Conservation (phyloP, 441 rosid species). For the Oxalis stricta region DNA sequence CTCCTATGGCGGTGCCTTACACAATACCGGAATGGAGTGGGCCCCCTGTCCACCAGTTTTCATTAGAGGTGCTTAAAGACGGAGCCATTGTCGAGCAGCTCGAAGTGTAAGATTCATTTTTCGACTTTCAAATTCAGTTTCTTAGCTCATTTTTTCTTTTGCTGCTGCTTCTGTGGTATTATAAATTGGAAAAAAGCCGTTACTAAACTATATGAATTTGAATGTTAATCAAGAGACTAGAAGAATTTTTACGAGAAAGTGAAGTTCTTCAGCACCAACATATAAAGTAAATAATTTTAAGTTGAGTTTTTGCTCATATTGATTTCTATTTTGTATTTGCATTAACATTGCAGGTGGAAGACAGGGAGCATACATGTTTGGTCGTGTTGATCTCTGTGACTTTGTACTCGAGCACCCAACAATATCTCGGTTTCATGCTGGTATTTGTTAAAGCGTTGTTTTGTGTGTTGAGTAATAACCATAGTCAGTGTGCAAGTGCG, state of each 20-base stretch:
- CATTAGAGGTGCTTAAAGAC: conserved; percentile 73
- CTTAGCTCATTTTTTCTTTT: neutral
- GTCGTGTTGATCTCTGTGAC: conserved; percentile 79
- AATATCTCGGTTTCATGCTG: conserved; percentile 91
- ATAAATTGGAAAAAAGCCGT: neutral
- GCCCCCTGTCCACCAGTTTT: conserved; percentile 49
- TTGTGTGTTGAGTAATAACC: neutral
- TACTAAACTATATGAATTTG: too few relatives aligned
- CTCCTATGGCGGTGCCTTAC: conserved; percentile 80
- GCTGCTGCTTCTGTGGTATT: neutral
- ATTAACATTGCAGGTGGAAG: conserved; percentile 29
- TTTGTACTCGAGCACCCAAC: conserved; percentile 87
- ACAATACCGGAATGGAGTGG: conserved; percentile 88
- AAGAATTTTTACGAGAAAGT: too few relatives aligned
- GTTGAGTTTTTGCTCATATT: neutral
- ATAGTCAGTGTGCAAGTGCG: too few relatives aligned
- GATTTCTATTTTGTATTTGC: neutral
- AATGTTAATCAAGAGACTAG: too few relatives aligned
- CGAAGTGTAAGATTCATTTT: conserved; percentile 28
- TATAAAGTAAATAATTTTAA: too few relatives aligned
- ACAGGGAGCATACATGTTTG: conserved; percentile 97
- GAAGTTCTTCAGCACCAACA: too few relatives aligned
- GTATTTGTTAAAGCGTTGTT: conserved; percentile 19
- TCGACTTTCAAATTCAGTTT: neutral
- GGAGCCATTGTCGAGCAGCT: conserved; percentile 59